phyloP scores from a whole-genome alignment of 2,329 filamentous ascomycete species.

The Neofusicoccum umdonicola region DNA sequence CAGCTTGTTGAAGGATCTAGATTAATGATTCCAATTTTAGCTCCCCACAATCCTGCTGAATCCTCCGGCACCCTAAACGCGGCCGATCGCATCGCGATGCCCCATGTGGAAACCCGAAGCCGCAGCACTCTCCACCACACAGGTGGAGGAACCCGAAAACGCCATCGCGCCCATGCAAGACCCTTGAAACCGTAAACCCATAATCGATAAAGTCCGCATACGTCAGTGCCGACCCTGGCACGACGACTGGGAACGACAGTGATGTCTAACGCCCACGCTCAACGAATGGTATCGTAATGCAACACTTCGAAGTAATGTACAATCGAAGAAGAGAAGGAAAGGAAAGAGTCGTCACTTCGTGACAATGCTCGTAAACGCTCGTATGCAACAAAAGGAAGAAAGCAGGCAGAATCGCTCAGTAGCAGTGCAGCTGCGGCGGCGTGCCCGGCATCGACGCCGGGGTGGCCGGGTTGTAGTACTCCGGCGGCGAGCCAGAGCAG shows the following conservation, averaged over 20 bases:
- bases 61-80: constrained; percentile 10
- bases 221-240: constrained; percentile 2
- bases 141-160: not conserved
- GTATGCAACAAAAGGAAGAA: not conserved
- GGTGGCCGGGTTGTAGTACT: constrained; percentile 57
- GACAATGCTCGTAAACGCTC: constrained; percentile 15
- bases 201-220: constrained; percentile 6
- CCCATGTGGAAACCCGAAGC: not conserved
- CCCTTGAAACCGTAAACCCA: not conserved
- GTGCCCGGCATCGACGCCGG: constrained; percentile 72
- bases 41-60: not conserved
- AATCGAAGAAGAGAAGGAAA: constrained; percentile 1
- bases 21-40: constrained; percentile 16
- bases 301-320: constrained; percentile 10
- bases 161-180: constrained; percentile 16
- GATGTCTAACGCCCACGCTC: constrained; percentile 16
- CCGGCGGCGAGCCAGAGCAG: constrained; percentile 40
- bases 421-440: constrained; percentile 55
- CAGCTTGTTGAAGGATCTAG: constrained; percentile 7
- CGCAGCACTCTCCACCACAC: not conserved
- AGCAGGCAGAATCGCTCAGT: constrained; percentile 3
- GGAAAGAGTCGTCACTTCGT: constrained; percentile 12
- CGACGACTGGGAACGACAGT: constrained; percentile 14
- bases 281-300: constrained; percentile 17
- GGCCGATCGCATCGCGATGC: not conserved